These are phyloP conservation scores for Capronia americana DNA, from an alignment of 2,329 filamentous ascomycete genomes.

Conservation along the genomic window DNA sequence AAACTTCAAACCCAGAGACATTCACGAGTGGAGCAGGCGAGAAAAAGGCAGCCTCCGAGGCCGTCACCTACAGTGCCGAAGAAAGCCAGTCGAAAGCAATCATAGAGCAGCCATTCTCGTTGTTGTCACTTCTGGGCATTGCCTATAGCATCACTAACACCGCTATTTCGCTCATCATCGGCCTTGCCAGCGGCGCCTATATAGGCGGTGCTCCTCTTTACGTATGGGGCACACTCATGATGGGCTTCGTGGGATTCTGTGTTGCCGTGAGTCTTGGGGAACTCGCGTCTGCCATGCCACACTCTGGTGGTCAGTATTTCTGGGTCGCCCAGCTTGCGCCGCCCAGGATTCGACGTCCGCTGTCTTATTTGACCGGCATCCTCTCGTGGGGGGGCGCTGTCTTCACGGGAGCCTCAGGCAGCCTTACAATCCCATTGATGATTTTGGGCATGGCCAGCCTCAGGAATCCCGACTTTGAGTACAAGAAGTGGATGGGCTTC, in stretches of 20 bases:
- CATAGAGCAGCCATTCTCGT: constrained; percentile 13
- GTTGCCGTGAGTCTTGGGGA: constrained; percentile 60
- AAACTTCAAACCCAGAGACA: not conserved
- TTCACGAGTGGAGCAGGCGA: constrained; percentile 6
- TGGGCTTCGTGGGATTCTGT: constrained; percentile 51
- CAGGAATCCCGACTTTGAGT: constrained; percentile 25
- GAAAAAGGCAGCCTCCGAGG: not conserved
- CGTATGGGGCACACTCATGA: constrained; percentile 29
- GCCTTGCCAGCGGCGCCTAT: constrained; percentile 10
- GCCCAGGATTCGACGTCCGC: constrained; percentile 53
- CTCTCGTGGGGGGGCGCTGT: constrained; percentile 62
- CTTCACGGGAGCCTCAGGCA: constrained; percentile 55
- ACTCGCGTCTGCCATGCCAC: constrained; percentile 57
- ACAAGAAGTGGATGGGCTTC: constrained; percentile 38
- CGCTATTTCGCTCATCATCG: constrained; percentile 2
- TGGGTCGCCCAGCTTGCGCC: constrained; percentile 48
- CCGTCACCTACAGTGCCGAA: not conserved
- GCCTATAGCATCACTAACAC: constrained; percentile 13
- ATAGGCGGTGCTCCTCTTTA: constrained; percentile 7
- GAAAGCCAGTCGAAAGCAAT: constrained; percentile 8
- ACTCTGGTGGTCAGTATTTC: constrained; percentile 52
- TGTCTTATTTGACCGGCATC: constrained; percentile 59
- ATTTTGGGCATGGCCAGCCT: constrained; percentile 27
- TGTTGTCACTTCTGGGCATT: constrained; percentile 10
- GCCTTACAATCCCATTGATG: constrained; percentile 26